Conservation (phyloP, 345 rosid species). For the Firmiana major region DNA sequence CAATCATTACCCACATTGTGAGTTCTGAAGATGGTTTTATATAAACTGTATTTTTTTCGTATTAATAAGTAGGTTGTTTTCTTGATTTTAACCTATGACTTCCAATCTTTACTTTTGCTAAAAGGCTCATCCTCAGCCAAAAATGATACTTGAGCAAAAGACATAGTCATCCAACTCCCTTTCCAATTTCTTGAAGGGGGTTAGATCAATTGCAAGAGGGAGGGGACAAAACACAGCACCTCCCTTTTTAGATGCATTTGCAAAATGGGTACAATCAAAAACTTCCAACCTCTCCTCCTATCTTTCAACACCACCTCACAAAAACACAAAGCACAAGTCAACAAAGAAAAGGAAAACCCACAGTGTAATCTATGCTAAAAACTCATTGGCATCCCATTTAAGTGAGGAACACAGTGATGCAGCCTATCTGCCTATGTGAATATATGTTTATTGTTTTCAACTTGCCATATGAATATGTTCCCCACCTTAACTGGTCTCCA, state of each 20-base stretch:
- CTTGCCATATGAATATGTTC: slow-evolving; percentile 59
- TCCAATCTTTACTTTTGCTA: no score
- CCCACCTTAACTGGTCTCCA: slow-evolving; percentile 57
- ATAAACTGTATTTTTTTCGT: no score
- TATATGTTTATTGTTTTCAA: slow-evolving; percentile 29
- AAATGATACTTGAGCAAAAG: slow-evolving; percentile 17
- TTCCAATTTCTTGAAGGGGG: slow-evolving; percentile 26
- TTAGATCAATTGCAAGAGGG: slow-evolving; percentile 14
- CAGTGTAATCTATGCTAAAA: not conserved
- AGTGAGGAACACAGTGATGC: slow-evolving; percentile 41
- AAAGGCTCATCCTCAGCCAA: no score
- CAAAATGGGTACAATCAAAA: slow-evolving; percentile 24
- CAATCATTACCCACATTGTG: no score
- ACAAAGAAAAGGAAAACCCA: not conserved
- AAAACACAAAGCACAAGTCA: slow-evolving; percentile 14
- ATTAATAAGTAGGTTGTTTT: no score
- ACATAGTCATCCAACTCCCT: slow-evolving; percentile 34
- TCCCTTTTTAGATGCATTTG: slow-evolving; percentile 38
- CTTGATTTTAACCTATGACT: no score
- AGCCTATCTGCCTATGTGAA: slow-evolving; percentile 30
- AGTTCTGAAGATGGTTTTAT: no score
- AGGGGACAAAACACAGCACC: not conserved
- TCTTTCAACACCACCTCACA: slow-evolving; percentile 27
- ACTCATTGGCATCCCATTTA: slow-evolving; percentile 16
- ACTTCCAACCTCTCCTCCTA: slow-evolving; percentile 14